Evolutionary conservation across 148 eudicot species (phyloP), one percentile per base, ranked within the genome.

Genomic region (Chenopodium berlandieri): DNA sequence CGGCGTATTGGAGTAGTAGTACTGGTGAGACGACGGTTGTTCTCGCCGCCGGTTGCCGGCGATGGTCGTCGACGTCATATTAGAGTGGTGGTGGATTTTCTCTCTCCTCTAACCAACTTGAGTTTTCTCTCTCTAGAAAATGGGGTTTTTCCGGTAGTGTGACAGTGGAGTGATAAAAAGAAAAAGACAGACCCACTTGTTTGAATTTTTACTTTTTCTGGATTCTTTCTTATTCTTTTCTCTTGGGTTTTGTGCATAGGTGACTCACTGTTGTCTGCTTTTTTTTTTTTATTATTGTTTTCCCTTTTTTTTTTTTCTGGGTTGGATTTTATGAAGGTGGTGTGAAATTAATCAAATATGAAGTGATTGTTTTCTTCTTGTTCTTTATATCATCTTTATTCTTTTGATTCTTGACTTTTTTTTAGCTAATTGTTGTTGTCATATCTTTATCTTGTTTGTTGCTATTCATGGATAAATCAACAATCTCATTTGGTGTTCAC

Each of bases 1-100:
- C 7, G 88, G 79, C 3, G 90, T 86, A 1, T 82, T 82, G 84
- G 90, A 86, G 88, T 90, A 82, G 88, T 87, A 88, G 72, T 73
- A 85, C 77, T 84, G 88, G 76, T 84, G 84, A 10, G 81, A 76
- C 23, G 79, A 11, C 17, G 67, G 81, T 66, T 76, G 79, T 22
- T 68, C 25, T 73, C 69, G 76, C 19, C 44, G 81, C 30, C 75
- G 82, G 71, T 58, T 30, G 6, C 30, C 75, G 44, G 67, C n/a
- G 25, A 72, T 1, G 60, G 79, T 77, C 4, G 71, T 71, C 0
- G 80, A 40, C 11, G 81, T 77, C 84, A 77, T 82, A 0, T 50
- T 2, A 50, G 6, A 6, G 40, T 37, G 40, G 40, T 37, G 40
- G 40, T 37, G 5, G 40, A 48, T 2, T 37, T 19, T 78, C 75